Evolutionary conservation across 179 eudicot species (phyloP), one percentile per base, ranked within the genome.

Genomic region (Beta lomatogona): DNA sequence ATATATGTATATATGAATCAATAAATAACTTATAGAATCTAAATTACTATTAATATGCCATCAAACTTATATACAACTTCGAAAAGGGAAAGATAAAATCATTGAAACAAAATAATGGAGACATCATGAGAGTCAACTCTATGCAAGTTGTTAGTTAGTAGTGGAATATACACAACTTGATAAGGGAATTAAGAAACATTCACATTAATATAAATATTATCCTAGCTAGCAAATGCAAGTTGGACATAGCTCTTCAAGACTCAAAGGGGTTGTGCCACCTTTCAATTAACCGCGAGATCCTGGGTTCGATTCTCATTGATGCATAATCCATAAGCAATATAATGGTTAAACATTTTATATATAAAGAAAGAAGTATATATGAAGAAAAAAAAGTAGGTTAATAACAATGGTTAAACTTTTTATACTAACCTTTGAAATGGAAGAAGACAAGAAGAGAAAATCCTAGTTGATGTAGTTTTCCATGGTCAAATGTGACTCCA

Each of bases 101-200:
- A 75, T 55, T 75, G 19, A 18, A 65, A 79, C 28, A 57, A 46
- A 36, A 41, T 50, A 54, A 66, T 18, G 15, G 50, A 36, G 50
- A 66, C 71, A 60, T 19, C 63, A 73, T 78, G 28, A 53, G 28
- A 61, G 78, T 73, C 77, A 80, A 73, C 72, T 36, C 41, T 63
- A 11, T 53, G 10, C 71, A 80, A 80, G 77, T 80, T 73, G 71
- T 14, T 48, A 46, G 60, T 28, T 57, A 14, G 4, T 57, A 65
- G 63, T 75, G 55, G 18, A 28, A 31, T 21, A 75, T 36, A 67
- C 65, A 64, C 63, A 77, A 80, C 66, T 80, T 80, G 78, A 52
- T 28, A 50, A 64, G 4, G 45, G 66, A 74, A 36, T 36, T 36
- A 36, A 36, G 78, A 80, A 73, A 36, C 66, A 28, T 72, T 80